Conservation (phyloP, 306 rosid genomes). For the Malus fusca region DNA sequence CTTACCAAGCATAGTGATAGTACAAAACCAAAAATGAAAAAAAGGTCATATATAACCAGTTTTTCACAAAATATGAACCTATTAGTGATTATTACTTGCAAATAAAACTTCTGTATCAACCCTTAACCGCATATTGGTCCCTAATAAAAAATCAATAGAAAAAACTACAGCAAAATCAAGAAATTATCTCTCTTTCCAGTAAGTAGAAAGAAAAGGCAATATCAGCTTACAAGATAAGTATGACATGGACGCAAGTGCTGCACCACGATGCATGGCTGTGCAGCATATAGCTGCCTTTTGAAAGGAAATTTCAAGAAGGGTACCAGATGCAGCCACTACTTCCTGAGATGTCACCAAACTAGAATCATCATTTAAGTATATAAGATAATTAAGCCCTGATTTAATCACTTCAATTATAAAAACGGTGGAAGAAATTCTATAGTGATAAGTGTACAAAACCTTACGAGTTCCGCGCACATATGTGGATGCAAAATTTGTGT, state of each 20-base stretch:
- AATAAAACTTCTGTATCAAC: neutral
- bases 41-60: neutral
- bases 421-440: neutral
- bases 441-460: conserved; percentile 32
- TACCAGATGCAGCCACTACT: conserved; percentile 59
- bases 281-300: conserved; percentile 94
- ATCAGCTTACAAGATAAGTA: conserved; percentile 75
- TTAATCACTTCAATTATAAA: neutral
- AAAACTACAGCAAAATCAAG: neutral
- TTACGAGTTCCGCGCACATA: conserved; percentile 66
- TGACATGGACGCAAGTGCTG: conserved; percentile 96
- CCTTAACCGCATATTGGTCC: neutral
- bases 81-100: neutral
- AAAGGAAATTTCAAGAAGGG: conserved; percentile 80
- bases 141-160: neutral
- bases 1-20: neutral
- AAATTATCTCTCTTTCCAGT: neutral
- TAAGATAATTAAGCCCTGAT: neutral
- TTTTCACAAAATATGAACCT: neutral
- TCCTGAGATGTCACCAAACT: conserved; percentile 48
- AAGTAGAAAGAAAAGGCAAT: conserved; percentile 1
- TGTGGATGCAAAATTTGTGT: conserved; percentile 82
- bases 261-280: conserved; percentile 99
- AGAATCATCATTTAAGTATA: neutral
- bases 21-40: neutral